Percentiles rank a stretch among this genome's conserved stretches.
These are phyloP conservation scores for Chaetomiaceae sp. DNA, from an alignment of 2,329 filamentous ascomycete species.

Conservation along the genomic window DNA sequence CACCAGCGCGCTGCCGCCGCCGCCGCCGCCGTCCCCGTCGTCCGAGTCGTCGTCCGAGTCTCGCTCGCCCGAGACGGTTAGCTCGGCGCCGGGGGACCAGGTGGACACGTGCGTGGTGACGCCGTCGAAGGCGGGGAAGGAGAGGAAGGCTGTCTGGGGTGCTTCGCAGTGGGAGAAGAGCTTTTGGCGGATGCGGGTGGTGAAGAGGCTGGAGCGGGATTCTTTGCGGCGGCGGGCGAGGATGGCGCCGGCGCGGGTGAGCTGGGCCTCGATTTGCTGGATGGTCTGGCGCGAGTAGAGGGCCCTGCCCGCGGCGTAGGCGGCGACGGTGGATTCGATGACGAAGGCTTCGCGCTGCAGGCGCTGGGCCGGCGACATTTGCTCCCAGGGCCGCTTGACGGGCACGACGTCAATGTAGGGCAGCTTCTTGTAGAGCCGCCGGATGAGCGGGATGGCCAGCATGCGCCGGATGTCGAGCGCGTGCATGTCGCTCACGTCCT, in stretches of 20 bases:
- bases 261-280: slow-evolving; percentile 10
- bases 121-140: slow-evolving; percentile 12
- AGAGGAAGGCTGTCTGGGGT: slow-evolving; percentile 15
- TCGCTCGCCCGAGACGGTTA: background rate
- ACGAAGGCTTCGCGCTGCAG: slow-evolving; percentile 2
- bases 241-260: background rate
- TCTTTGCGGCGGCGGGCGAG: background rate
- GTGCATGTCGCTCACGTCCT: background rate
- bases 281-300: slow-evolving; percentile 16
- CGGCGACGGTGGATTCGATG: slow-evolving; percentile 7
- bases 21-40: background rate
- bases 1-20: background rate
- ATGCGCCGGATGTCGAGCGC: slow-evolving; percentile 14
- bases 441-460: slow-evolving; percentile 8
- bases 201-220: background rate
- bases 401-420: slow-evolving; percentile 17
- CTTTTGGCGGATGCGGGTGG: background rate
- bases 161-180: slow-evolving; percentile 16
- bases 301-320: slow-evolving; percentile 17
- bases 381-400: slow-evolving; percentile 2
- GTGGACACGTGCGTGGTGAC: slow-evolving; percentile 9
- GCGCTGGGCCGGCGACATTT: slow-evolving; percentile 6
- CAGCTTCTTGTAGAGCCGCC: slow-evolving; percentile 14
- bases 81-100: slow-evolving; percentile 7
- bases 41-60: background rate